Percentiles rank a stretch among this genome's conserved stretches.
These are phyloP conservation scores for Cystobasidium onofrii DNA, from an alignment of 768 basidiomycete genomes.

Conservation along the genomic window DNA sequence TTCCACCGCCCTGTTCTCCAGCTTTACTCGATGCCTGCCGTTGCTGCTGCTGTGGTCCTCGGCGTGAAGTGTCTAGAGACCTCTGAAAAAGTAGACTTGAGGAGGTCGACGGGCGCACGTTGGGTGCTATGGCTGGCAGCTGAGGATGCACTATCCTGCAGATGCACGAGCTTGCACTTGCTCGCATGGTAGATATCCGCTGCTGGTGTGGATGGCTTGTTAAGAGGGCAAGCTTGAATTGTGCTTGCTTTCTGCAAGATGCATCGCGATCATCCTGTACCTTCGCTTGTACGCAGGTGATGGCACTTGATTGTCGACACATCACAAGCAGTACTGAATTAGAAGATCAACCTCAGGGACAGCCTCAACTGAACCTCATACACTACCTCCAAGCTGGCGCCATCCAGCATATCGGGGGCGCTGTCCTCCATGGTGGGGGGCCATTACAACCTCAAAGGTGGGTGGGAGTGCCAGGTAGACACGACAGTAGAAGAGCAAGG, in stretches of 20 bases:
- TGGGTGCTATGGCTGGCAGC: background rate
- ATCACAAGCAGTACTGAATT: no score
- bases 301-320: no score
- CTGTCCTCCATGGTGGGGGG: background rate
- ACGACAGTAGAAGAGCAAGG: background rate
- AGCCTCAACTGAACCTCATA: background rate
- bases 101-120: background rate
- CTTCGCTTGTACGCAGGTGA: no score
- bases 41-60: background rate
- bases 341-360: no score
- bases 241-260: background rate
- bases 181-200: background rate
- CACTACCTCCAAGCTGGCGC: background rate
- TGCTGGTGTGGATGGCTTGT: background rate
- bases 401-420: background rate
- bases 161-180: slow-evolving; percentile 8
- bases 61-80: background rate
- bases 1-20: background rate
- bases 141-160: background rate
- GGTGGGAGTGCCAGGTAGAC: background rate
- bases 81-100: background rate
- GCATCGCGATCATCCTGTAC: no score
- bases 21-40: background rate
- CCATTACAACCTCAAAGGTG: slow-evolving; percentile 18
- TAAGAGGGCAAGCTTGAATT: background rate